Base-by-base conservation (phyloP, 1,139 yeast genomes). In the Chernovozyma aurita region DNA sequence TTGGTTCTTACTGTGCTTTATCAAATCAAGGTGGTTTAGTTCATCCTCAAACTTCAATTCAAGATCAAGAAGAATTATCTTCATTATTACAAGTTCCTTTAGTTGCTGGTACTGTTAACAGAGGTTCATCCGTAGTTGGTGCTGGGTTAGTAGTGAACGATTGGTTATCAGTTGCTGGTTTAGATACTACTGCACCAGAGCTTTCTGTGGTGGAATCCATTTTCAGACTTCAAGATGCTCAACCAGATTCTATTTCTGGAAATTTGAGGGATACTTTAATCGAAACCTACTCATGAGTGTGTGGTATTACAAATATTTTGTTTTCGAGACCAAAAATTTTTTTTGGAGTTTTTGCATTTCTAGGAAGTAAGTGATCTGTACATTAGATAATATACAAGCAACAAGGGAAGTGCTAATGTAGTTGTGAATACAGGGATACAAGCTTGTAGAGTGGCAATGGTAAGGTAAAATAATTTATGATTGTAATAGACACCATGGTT, bases 61-160 rank as follows among this genome's bases (percentile, higher is more conserved):
- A 92, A 63, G 98, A 94, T 62, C 98, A 92, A 70, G 98, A 94
- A 67, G 98, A 94, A 67, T 76, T 94, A 52, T 86, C 96, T 11
- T 87, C 97, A 27, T 73, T 94, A 59, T 75, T 94, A 53, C 98
- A 94, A 67, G 95, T 94, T 34, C 99, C 99, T 39, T 73, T 94
- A 48, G 98, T 94, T 33, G 98, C 99, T 12, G 99, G 99, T 63
- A 88, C 97, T 29, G 94, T 94, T 42, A 94, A 94, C 72, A 83
- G 98, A 65, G 99, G 99, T 63, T 85, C 95, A 18, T 70, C 95
- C 9, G 97, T 92, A 35, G 95, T 94, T 45, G 98, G 98, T 53
- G 97, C 97, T 34, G 98, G 98, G 49, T 80, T 92, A 81, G 97
- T 94, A 35, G 98, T 90, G 34, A 94, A 94, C 59, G 99, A 94